Evolutionary conservation across 2,329 filamentous ascomycete species (phyloP).

Genomic region (Chrysoporthe puriensis): DNA sequence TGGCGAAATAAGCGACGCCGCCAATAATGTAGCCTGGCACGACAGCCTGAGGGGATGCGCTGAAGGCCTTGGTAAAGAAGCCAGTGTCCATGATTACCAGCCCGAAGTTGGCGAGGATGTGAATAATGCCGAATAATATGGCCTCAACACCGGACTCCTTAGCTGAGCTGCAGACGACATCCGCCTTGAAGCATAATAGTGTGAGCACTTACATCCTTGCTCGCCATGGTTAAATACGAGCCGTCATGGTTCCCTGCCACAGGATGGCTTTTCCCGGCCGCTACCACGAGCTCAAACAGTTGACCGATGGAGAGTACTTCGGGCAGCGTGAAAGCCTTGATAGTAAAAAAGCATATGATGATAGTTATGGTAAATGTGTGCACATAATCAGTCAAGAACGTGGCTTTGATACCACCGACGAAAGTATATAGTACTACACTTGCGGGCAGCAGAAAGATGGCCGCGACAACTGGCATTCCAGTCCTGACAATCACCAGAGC

Average conservation of each 20-base stretch:
- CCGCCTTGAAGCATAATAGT: not conserved
- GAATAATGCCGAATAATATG: constrained; percentile 54
- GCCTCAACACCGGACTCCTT: constrained; percentile 36
- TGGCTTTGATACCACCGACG: constrained; percentile 46
- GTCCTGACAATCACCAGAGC: constrained; percentile 8
- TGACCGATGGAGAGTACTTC: constrained; percentile 52
- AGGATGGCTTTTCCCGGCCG: constrained; percentile 47
- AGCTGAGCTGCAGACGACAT: not conserved
- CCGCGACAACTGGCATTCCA: constrained; percentile 40
- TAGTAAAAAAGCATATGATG: constrained; percentile 53
- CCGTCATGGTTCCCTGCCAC: constrained; percentile 57
- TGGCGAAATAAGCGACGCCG: constrained; percentile 57
- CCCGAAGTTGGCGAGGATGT: constrained; percentile 54
- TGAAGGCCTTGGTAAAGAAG: constrained; percentile 58
- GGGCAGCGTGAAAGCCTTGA: constrained; percentile 39
- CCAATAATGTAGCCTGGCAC: constrained; percentile 57
- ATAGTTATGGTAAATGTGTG: constrained; percentile 59
- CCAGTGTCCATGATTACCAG: constrained; percentile 59
- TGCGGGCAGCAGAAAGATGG: constrained; percentile 48
- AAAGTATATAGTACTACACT: constrained; percentile 46
- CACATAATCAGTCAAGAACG: constrained; percentile 54
- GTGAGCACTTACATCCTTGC: constrained; percentile 43
- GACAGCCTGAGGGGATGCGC: constrained; percentile 49
- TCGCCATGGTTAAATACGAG: constrained; percentile 60
- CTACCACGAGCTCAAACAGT: constrained; percentile 54